Conservation (phyloP, 768 basidiomycete species). For the Collybia sp. region DNA sequence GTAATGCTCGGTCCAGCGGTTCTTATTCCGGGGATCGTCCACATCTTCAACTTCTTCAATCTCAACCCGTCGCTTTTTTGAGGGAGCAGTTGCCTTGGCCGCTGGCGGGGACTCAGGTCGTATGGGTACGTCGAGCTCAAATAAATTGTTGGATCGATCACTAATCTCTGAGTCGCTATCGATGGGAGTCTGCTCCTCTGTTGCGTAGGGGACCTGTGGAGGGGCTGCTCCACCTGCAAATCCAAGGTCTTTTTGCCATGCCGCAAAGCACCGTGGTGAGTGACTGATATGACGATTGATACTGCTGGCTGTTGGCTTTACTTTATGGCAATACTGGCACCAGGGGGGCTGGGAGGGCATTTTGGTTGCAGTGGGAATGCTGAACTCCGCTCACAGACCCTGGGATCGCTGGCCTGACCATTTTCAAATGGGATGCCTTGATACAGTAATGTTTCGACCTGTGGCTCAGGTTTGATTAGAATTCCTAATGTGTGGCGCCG, state of each 20-base stretch:
- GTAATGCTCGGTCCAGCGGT: background rate
- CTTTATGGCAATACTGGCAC: background rate
- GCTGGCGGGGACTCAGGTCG: background rate
- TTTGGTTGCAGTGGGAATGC: background rate
- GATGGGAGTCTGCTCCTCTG: too few species aligned
- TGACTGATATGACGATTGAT: background rate
- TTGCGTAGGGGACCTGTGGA: too few species aligned
- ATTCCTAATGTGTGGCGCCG: too few species aligned
- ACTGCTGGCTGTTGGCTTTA: background rate
- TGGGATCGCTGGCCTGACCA: too few species aligned
- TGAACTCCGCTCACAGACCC: too few species aligned
- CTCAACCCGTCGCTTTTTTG: background rate
- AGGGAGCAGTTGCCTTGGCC: background rate
- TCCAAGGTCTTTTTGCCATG: background rate
- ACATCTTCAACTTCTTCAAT: slow-evolving; percentile 2
- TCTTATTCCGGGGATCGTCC: background rate
- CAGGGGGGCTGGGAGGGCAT: background rate
- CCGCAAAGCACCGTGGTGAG: background rate
- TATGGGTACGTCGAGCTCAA: too few species aligned
- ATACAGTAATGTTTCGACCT: too few species aligned
- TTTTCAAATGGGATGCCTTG: too few species aligned
- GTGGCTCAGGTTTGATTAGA: too few species aligned
- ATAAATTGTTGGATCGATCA: too few species aligned
- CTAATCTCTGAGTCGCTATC: too few species aligned
- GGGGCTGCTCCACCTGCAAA: too few species aligned